A percentile compares a stretch with the other conserved stretches of the same genome.
phyloP scores from a whole-genome alignment of 2,329 filamentous ascomycete genomes.

The Incumbomyces delicatus region DNA sequence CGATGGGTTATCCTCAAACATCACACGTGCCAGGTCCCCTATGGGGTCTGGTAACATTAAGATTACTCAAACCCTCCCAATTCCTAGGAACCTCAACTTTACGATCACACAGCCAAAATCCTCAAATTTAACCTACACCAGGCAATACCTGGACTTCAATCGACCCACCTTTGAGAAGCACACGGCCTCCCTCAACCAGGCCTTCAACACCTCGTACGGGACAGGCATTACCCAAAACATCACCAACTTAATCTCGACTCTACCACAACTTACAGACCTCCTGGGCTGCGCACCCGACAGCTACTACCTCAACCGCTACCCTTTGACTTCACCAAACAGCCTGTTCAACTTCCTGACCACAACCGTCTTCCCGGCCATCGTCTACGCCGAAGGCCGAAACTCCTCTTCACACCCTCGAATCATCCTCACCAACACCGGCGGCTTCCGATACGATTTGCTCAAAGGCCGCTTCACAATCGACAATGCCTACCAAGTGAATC shows the following conservation, averaged over 20 bases:
- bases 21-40: conserved; percentile 16
- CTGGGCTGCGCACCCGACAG: conserved; percentile 53
- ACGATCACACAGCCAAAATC: conserved; percentile 11
- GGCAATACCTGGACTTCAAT: conserved; percentile 61
- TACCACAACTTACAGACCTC: conserved; percentile 44
- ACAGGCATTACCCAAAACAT: conserved; percentile 41
- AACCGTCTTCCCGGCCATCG: conserved; percentile 39
- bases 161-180: conserved; percentile 56
- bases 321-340: conserved; percentile 43
- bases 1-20: conserved; percentile 43
- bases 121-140: conserved; percentile 39
- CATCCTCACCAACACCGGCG: conserved; percentile 52
- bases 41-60: conserved; percentile 13
- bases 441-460: conserved; percentile 52
- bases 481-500: conserved; percentile 22
- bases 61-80: conserved; percentile 9
- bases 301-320: conserved; percentile 49
- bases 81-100: conserved; percentile 21
- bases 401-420: conserved; percentile 44
- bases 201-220: conserved; percentile 44
- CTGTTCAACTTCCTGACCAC: conserved; percentile 46
- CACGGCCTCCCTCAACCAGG: conserved; percentile 39
- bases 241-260: conserved; percentile 39
- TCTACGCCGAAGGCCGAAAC: conserved; percentile 39
- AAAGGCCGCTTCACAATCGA: conserved; percentile 52